Percentiles rank a stretch among this genome's conserved stretches.
Conservation (phyloP, 805 yeast genomes). For the Teunomyces barrocoloradensis region DNA sequence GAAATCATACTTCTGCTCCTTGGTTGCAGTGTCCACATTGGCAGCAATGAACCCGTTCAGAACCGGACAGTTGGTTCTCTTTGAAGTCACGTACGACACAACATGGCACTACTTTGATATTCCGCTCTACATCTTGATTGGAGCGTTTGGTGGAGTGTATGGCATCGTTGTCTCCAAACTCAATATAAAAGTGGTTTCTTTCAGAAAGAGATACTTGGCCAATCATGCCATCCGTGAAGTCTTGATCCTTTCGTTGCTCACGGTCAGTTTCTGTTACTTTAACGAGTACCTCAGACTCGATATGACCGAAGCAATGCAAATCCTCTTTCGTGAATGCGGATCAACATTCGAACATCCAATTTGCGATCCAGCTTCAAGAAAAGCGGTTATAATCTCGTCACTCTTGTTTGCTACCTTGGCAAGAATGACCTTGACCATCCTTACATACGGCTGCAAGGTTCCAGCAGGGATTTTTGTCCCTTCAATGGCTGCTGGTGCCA, state of each 20-base stretch:
- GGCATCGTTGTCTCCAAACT: slow-evolving; percentile 75
- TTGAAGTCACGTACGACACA: slow-evolving; percentile 84
- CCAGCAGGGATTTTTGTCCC: slow-evolving; percentile 99
- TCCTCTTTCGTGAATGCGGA: slow-evolving; percentile 81
- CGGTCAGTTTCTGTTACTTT: slow-evolving; percentile 78
- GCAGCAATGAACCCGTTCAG: slow-evolving; percentile 87
- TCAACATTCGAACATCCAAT: slow-evolving; percentile 40
- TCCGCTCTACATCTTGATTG: slow-evolving; percentile 74
- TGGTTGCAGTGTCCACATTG: slow-evolving; percentile 80
- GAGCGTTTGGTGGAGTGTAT: slow-evolving; percentile 87
- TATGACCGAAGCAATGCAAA: slow-evolving; percentile 95
- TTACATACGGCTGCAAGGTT: slow-evolving; percentile 89
- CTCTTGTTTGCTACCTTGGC: slow-evolving; percentile 68
- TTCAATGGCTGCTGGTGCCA: slow-evolving; percentile 94
- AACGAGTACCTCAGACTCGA: slow-evolving; percentile 79
- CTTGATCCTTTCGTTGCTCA: slow-evolving; percentile 57
- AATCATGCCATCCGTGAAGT: slow-evolving; percentile 70
- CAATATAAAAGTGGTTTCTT: slow-evolving; percentile 73
- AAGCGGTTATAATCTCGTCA: slow-evolving; percentile 44
- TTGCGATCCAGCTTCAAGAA: slow-evolving; percentile 32
- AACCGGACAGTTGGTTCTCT: slow-evolving; percentile 90
- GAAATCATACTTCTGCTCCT: slow-evolving; percentile 88
- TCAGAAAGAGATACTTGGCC: slow-evolving; percentile 67
- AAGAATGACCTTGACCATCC: slow-evolving; percentile 67
- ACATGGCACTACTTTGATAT: slow-evolving; percentile 87